Base-by-base conservation (phyloP, 495 filamentous ascomycete species). In the Hapsidospora chrysogenum region DNA sequence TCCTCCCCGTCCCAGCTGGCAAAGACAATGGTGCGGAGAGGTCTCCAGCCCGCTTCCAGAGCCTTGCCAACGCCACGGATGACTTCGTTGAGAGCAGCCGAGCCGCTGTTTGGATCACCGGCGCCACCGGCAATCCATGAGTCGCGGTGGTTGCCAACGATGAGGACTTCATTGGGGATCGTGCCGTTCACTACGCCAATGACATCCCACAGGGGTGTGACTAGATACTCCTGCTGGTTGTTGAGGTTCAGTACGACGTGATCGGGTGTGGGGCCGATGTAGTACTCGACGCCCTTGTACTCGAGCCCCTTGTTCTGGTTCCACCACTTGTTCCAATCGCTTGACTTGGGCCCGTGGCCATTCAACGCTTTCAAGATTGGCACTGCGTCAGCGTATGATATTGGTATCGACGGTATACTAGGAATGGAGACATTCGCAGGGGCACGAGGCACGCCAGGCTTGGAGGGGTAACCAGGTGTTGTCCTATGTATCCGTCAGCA, bases 81-180 rank as follows among this genome's bases (percentile, higher is more conserved):
- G 25, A 85, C 73, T 51, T 97, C 92, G 31, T 93, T 70, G 44
- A 96, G 64, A 4, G 87, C 75, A 1, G 92, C 87, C 1, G 85
- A 93, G 8, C 89, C 92, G 46, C 76, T 81, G 43, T 86, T 89
- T 1, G 89, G 85, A 48, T 93, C 85, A 6, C 72, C 77, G 22
- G 84, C 84, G 3, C 85, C 85, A 33, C 85, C 84, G 7, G 78
- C 81, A 49, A 92, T 74, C 85, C 85, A 95, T 0, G 85, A 82
- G 58, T 97, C 89, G 10, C 86, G 77, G 49, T 97, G 89, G 47
- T 96, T 96, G 10, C 92, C 92, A n/a, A 96, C 57, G 5, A 97
- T 65, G 31, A 94, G 66, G 9, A 92, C 85, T 48, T 95, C 87
- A 31, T 66, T 54, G 1, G 74, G 61, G 35, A 93, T 74, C 7